phyloP scores from a whole-genome alignment of 305 asterid genomes.

The Ajuga reptans region DNA sequence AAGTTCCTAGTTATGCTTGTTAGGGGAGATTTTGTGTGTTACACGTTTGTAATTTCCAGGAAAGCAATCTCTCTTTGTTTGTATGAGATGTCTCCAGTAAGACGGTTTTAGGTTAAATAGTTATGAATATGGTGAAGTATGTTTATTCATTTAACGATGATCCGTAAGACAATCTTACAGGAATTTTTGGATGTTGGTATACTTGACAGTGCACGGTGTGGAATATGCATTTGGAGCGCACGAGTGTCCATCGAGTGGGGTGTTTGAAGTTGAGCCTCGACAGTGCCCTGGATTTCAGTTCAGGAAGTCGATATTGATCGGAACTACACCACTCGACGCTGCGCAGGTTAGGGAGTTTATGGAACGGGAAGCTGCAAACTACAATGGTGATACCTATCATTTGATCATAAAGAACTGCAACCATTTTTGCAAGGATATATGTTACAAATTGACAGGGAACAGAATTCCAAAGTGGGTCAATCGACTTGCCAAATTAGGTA shows the following conservation, averaged over 20 bases:
- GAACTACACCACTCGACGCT: conserved; percentile 59
- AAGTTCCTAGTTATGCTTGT: no score
- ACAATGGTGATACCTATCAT: conserved; percentile 78
- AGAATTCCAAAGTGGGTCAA: conserved; percentile 85
- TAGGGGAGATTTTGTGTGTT: no score
- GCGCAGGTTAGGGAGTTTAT: conserved; percentile 72
- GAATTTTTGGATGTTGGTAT: no score
- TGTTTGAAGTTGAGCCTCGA: conserved; percentile 93
- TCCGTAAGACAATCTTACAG: no score
- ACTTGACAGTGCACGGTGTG: conserved; percentile 66
- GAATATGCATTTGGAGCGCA: conserved; percentile 98
- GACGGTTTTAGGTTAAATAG: no score
- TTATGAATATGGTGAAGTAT: no score
- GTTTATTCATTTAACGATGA: no score
- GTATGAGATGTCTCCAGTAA: no score
- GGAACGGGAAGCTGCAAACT: conserved; percentile 68
- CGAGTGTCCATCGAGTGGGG: conserved; percentile 80
- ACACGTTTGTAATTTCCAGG: neutral
- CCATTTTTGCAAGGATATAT: conserved; percentile 86
- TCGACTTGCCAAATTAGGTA: conserved; percentile 89
- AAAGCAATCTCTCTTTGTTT: neutral
- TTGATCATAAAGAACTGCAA: conserved; percentile 88
- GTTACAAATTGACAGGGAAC: conserved; percentile 70
- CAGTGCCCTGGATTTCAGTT: conserved; percentile 90
- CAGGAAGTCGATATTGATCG: conserved; percentile 68